These are phyloP conservation scores for Sugiyamaella pinicola DNA, from an alignment of 1,139 yeast genomes.

Conservation along the genomic window DNA sequence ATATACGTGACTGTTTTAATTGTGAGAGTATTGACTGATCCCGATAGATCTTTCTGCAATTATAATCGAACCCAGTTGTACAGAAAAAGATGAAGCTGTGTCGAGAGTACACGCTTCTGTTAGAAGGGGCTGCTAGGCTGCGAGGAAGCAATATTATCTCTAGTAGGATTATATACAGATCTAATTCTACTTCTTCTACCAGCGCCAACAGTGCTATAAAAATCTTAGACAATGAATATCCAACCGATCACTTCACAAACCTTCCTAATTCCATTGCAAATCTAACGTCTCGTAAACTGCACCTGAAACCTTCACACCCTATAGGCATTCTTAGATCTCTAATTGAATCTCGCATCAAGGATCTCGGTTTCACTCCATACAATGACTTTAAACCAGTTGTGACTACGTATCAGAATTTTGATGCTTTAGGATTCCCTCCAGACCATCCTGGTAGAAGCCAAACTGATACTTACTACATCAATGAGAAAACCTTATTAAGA, in stretches of 20 bases:
- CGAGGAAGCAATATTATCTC: too few species aligned
- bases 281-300: slow-evolving; percentile 72
- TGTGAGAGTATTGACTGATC: too few species aligned
- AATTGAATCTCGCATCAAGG: slow-evolving; percentile 66
- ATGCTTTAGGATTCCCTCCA: slow-evolving; percentile 82
- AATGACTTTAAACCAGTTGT: slow-evolving; percentile 85
- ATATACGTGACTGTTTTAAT: too few species aligned
- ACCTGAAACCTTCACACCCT: slow-evolving; percentile 77
- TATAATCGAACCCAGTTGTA: too few species aligned
- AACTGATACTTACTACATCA: slow-evolving; percentile 90
- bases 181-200: slow-evolving; percentile 4
- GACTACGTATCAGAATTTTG: slow-evolving; percentile 80
- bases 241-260: slow-evolving; percentile 81
- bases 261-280: slow-evolving; percentile 73
- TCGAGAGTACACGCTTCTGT: background rate
- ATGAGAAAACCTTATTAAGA: slow-evolving; percentile 67
- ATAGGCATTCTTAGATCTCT: slow-evolving; percentile 79
- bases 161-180: background rate
- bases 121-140: background rate
- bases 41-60: too few species aligned
- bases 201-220: background rate
- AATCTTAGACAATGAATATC: slow-evolving; percentile 52
- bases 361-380: slow-evolving; percentile 75
- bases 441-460: slow-evolving; percentile 94
- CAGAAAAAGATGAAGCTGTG: background rate